Evolutionary conservation across 257 asterid genomes (phyloP).

Genomic region (Penstemon eatonii): DNA sequence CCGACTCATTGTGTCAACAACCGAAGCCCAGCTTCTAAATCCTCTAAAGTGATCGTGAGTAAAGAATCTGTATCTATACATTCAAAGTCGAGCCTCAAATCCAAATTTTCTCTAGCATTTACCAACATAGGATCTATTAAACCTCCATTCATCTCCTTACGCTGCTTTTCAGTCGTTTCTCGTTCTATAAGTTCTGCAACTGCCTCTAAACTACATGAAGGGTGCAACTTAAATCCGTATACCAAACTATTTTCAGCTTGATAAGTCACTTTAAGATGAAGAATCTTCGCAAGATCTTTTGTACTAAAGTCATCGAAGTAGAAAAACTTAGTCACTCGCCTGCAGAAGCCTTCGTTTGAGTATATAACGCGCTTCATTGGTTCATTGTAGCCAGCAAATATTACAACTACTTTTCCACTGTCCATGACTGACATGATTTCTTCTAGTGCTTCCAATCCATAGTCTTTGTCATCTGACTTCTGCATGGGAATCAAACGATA

Average conservation of each 20-base stretch:
- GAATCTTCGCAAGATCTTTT: conserved; percentile 71
- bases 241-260: conserved; percentile 51
- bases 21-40: conserved; percentile 67
- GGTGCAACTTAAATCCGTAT: conserved; percentile 80
- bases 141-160: conserved; percentile 94
- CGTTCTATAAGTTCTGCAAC: conserved; percentile 58
- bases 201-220: conserved; percentile 56
- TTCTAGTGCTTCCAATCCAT: conserved; percentile 62
- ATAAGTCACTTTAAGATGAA: conserved; percentile 63
- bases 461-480: conserved; percentile 53
- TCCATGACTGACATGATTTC: conserved; percentile 95
- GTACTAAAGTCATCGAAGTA: conserved; percentile 72
- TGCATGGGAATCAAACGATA: conserved; percentile 56
- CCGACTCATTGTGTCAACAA: conserved; percentile 49
- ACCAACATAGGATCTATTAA: conserved; percentile 58
- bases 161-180: conserved; percentile 64
- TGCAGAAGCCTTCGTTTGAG: conserved; percentile 88
- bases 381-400: conserved; percentile 94
- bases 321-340: conserved; percentile 90
- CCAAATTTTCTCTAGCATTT: conserved; percentile 58
- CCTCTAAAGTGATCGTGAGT: conserved; percentile 67
- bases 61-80: conserved; percentile 62
- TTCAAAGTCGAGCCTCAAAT: conserved; percentile 51
- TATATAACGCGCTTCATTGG: conserved; percentile 88
- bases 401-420: conserved; percentile 79